Base-by-base conservation (phyloP, 176 grass and related monocot species). In the Aegilops sharonensis region DNA sequence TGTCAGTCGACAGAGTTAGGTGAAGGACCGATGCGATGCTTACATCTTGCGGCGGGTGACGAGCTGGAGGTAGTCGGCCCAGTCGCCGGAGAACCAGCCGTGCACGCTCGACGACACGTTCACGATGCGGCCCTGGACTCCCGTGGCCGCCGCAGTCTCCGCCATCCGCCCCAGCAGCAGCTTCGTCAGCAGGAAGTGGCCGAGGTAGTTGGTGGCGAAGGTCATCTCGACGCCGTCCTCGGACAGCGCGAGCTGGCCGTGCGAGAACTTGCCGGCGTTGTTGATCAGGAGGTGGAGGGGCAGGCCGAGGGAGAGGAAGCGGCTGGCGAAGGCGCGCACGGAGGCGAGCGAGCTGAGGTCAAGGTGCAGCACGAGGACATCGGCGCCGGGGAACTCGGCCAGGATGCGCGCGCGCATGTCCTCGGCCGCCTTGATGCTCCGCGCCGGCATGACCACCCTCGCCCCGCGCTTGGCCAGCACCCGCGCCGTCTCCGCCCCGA, bases 221-320 rank as follows among this genome's bases (percentile, higher is more conserved):
- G 93, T 95, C 97, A 96, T 98, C 91, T 98, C 97, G 21, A 98
- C 88, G 64, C 94, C 97, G 89, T 98, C 92, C 89, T 96, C 97
- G 14, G 94, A 89, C 64, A 98, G 86, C 82, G 94, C 90, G 64
- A 88, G 81, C 82, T 94, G 88, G 2, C 94, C 97, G 69, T 96
- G 90, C n/a, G 94, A 95, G 84, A 98, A 98, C 85, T 95, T 98
- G 69, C 97, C 97, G 15, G 97, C 97, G 75, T 98, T 98, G 85
- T 98, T 98, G 86, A 98, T 85, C 72, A 98, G 97, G 31, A 98
- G 97, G 89, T 94, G 66, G 77, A 98, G 97, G 6, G 94, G 97
- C 2, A 96, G 88, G 29, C 74, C 88, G 27, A 95, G 90, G 3
- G 54, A 76, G 72, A 98, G 94, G 87, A 94, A 98, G 0, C 92